phyloP scores from a whole-genome alignment of 495 filamentous ascomycete species.

The Lophiostoma macrostomum region DNA sequence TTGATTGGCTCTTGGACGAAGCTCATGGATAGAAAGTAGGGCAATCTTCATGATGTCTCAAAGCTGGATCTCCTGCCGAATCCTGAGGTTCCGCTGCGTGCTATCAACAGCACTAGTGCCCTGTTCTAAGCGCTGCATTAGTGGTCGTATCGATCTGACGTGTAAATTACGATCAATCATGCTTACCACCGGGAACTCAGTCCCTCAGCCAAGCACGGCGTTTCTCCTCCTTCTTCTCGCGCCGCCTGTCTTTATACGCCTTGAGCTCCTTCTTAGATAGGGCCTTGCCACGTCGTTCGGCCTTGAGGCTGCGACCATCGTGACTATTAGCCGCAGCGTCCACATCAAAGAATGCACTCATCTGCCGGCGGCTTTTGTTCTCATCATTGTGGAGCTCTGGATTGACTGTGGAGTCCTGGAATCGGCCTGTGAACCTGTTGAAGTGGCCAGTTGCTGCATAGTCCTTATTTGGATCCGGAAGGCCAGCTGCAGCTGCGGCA shows the following conservation, averaged over 20 bases:
- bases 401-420: conserved; percentile 60
- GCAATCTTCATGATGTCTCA: no score
- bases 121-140: conserved; percentile 7
- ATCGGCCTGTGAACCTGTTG: conserved; percentile 90
- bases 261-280: conserved; percentile 77
- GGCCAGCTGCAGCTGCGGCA: conserved; percentile 12
- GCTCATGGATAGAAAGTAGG: neutral
- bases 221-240: conserved; percentile 88
- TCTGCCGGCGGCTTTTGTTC: conserved; percentile 81
- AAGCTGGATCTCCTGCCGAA: no score
- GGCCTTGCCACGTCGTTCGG: conserved; percentile 85
- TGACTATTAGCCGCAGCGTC: conserved; percentile 93
- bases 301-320: conserved; percentile 86
- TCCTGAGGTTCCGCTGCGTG: no score
- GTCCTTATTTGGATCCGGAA: conserved; percentile 40
- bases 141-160: conserved; percentile 1
- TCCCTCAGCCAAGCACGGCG: conserved; percentile 86
- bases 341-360: conserved; percentile 97
- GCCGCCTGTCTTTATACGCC: conserved; percentile 67
- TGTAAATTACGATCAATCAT: neutral
- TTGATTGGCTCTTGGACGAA: conserved; percentile 1
- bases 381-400: conserved; percentile 83
- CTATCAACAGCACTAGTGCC: no score
- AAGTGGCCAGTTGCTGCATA: conserved; percentile 73
- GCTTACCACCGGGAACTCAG: conserved; percentile 41